Base-by-base conservation (phyloP, 257 asterid species). In the Linaria vulgaris region DNA sequence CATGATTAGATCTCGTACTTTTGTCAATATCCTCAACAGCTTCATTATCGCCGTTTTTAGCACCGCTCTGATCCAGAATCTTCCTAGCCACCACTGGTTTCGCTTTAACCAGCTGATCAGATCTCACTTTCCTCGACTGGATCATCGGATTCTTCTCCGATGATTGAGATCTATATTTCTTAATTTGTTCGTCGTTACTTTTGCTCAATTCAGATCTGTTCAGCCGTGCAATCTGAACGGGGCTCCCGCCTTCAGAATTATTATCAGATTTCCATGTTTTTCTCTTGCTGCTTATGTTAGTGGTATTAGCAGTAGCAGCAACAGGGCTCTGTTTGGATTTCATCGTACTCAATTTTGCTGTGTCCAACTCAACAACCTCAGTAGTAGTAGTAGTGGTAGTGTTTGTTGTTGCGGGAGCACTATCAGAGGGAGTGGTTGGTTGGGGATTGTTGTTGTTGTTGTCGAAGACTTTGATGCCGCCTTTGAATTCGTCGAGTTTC, bases 211-310 rank as follows among this genome's bases (percentile, higher is more conserved):
- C 90, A 69, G 96, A 87, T 82, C 83, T 83, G n/a, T n/a, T n/a
- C 65, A 76, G 76, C 51, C 68, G 70, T 1, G 84, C 76, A 63
- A 87, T 80, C 70, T 80, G 89, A 71, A 82, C 59, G 50, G 88
- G 88, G 78, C 72, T 83, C n/a, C n/a, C n/a, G 39, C 76, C 77
- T 17, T 73, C 84, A 1, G 45, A 67, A 52, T 65, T n/a, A n/a
- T n/a, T 65, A 63, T 82, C 90, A 6, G 95, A 78, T 80, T 85
- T 90, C 96, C 95, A 85, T 0, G 85, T 83, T 58, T 78, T 90
- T n/a, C 96, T 80, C 79, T 82, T 90, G 24, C 87, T 82, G 55
- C 64, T 61, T n/a, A n/a, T n/a, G n/a, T n/a, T n/a, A n/a, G n/a
- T n/a, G n/a, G n/a, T n/a, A n/a, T n/a, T n/a, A n/a, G n/a, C n/a